Evolutionary conservation across 441 rosid genomes (phyloP), one percentile per base, ranked within the genome.

Genomic region (Cnidoscolus chayamansa): DNA sequence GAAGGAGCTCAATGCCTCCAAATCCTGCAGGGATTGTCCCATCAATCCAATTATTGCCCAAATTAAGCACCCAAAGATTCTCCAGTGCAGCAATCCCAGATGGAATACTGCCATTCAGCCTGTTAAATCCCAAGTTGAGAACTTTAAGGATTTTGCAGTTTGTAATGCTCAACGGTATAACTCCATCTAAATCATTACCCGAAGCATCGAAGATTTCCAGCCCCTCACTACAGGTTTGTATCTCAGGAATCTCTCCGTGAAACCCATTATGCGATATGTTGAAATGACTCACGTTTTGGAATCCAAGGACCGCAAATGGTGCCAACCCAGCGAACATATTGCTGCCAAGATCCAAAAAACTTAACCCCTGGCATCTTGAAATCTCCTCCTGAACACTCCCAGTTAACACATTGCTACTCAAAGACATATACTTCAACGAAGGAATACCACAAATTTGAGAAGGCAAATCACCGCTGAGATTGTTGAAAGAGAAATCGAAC

Each of bases 181-280:
- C 83, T 30, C 97, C 93, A 10, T 74, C 77, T 67, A 94, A 77
- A 68, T 71, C 77, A 84, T 92, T 94, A 82, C 81, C 74, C 2
- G 98, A 92, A 79, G 84, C 89, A 88, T 92, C 97, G n/a, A 94
- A 73, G 74, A 84, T 17, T 81, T 90, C 86, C 65, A 90, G 80
- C 25, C 87, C 77, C 58, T 77, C 81, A 48, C 89, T 83, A 70
- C 98, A 94, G 51, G 75, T 78, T 31, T 75, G 82, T 54, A 86
- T 71, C 25, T 85, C 86, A n/a, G 85, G 84, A 76, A 94, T 82
- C 81, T 84, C 84, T 62, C 97, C 97, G 72, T 51, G 73, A 73
- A 92, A 94, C 56, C 74, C 83, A 80, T 94, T 92, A 71, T 82
- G 71, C 1, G 98, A 92, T 15, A 88, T 80, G 76, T 87, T 90